These are phyloP conservation scores for Wickerhamomyces hampshirensis DNA, from an alignment of 805 yeast genomes.

Conservation along the genomic window DNA sequence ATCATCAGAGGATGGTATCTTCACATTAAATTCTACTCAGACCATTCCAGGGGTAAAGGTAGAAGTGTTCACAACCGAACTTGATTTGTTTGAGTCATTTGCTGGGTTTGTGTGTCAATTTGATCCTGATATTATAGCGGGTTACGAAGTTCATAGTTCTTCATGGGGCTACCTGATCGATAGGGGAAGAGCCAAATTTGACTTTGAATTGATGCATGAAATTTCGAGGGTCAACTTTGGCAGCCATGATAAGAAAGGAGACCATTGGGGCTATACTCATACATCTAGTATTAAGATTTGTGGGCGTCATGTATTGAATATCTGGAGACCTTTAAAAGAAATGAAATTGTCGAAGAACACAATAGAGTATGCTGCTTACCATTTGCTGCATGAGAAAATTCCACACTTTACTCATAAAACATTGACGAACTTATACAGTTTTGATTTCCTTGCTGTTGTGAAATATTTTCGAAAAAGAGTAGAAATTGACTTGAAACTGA, in stretches of 20 bases:
- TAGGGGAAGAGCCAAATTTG: conserved; percentile 42
- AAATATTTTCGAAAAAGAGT: conserved; percentile 44
- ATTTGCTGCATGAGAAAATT: conserved; percentile 58
- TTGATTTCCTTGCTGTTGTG: conserved; percentile 31
- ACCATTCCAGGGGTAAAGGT: conserved; percentile 2
- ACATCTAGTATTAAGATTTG: conserved; percentile 63
- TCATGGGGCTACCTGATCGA: conserved; percentile 93
- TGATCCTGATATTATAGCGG: conserved; percentile 88
- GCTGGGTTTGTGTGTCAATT: conserved; percentile 48
- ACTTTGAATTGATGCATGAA: conserved; percentile 49
- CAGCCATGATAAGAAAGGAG: conserved; percentile 50
- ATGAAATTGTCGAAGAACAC: conserved; percentile 62
- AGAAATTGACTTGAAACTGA: conserved; percentile 34
- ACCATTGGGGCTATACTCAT: conserved; percentile 78
- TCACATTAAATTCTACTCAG: conserved; percentile 23
- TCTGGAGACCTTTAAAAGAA: conserved; percentile 79
- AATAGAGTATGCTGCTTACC: conserved; percentile 69
- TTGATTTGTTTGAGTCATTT: conserved; percentile 51
- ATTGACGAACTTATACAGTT: conserved; percentile 44
- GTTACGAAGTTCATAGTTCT: conserved; percentile 71
- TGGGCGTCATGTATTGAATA: conserved; percentile 80
- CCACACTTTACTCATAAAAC: conserved; percentile 54
- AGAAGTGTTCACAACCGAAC: conserved; percentile 46
- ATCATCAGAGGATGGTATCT: conserved; percentile 34
- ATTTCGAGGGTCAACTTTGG: conserved; percentile 55